Base-by-base conservation (phyloP, 1,284 basidiomycete genomes). In the Tylopilus sp. region DNA sequence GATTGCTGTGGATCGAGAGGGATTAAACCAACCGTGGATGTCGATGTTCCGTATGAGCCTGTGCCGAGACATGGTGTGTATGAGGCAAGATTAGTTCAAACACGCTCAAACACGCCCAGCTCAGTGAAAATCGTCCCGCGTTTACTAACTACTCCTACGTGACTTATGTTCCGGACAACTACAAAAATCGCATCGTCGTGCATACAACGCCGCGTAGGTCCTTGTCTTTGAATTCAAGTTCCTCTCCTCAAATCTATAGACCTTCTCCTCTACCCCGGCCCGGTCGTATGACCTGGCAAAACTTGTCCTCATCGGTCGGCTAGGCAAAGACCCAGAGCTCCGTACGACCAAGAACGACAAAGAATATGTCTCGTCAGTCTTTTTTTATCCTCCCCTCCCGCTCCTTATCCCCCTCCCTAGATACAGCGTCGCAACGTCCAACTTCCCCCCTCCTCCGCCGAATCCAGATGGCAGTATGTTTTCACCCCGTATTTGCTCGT, bases 11-110 rank as follows among this genome's bases (percentile, higher is more conserved):
- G 15, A 7, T 1, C 5, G 24, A 30, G 21, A 29, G 2, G 0
- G 61, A 51, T 61, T 45, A 24, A 51, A 45, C 69, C 31, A 57
- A 89, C 94, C 93, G 58, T 88, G 77, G 30, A 97, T 74, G 65
- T 98, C 84, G 41, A 99, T 75, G 68, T 96, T 94, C 57, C 91
- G 80, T 57, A 98, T 80, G 68, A 86, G 82, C 65, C 95, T 84
- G 72, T 99, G 95, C 67, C 92, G 76, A 10, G 92, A 94, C 90
- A 91, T 91, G 41, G 46, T 41, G 36, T 31, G 6, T 38, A 18
- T n/a, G 29, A 38, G 35, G 8, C 35, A 20, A 36, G 33, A 34
- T 34, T 10, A 6, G n/a, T n/a, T 44, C 57, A 62, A 68, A 59
- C 34, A 67, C 17, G 30, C 39, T 48, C 56, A 68, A 66, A 68